Percentiles rank a stretch among this genome's conserved stretches.
phyloP scores from a whole-genome alignment of 495 filamentous ascomycete genomes.

The Glarea lozoyensis region DNA sequence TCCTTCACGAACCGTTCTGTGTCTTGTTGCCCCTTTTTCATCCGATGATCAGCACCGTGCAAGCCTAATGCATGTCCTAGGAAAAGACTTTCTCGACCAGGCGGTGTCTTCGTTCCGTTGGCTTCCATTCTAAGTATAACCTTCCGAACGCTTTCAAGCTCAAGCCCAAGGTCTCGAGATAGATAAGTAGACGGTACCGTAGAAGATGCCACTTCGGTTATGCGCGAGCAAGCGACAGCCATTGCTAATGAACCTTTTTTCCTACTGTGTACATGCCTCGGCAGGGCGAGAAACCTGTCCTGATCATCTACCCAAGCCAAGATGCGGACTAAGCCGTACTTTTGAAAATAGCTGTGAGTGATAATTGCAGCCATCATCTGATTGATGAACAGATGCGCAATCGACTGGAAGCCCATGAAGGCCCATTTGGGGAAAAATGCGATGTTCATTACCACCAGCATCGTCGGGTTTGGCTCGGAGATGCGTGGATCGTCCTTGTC shows the following conservation, averaged over 20 bases:
- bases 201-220: slow-evolving; percentile 33
- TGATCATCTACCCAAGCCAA: slow-evolving; percentile 48
- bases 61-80: background rate
- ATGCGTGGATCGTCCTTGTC: slow-evolving; percentile 18
- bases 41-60: background rate
- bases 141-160: slow-evolving; percentile 22
- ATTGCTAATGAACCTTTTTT: slow-evolving; percentile 42
- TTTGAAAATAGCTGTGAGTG: slow-evolving; percentile 39
- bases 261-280: slow-evolving; percentile 42
- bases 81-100: slow-evolving; percentile 10
- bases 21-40: background rate
- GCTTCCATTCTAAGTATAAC: slow-evolving; percentile 18
- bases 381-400: slow-evolving; percentile 33
- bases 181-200: slow-evolving; percentile 6
- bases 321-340: slow-evolving; percentile 62
- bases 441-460: slow-evolving; percentile 59
- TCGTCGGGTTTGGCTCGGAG: slow-evolving; percentile 47
- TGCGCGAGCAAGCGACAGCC: slow-evolving; percentile 44
- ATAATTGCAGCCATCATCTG: slow-evolving; percentile 39
- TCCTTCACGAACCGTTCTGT: slow-evolving; percentile 25
- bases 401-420: slow-evolving; percentile 22
- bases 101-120: slow-evolving; percentile 4
- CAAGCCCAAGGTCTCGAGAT: slow-evolving; percentile 21
- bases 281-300: slow-evolving; percentile 40
- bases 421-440: slow-evolving; percentile 29